Conservation (phyloP, 306 rosid genomes). For the Quercus wislizeni region DNA sequence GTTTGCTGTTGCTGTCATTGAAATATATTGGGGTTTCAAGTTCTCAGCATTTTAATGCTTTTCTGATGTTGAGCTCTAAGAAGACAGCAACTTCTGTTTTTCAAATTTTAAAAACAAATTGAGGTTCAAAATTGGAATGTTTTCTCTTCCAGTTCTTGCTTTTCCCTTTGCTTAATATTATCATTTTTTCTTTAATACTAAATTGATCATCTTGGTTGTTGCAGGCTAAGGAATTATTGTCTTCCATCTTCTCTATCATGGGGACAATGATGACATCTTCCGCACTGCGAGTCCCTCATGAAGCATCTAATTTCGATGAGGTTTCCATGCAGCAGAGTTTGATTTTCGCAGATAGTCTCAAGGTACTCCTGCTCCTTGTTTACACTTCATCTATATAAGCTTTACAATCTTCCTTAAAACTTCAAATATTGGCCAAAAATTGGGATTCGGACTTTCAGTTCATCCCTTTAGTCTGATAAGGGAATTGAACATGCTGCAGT, state of each 20-base stretch:
- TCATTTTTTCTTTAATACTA: background rate
- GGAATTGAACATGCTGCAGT: background rate
- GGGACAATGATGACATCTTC: slow-evolving; percentile 64
- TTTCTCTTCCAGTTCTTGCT: slow-evolving; percentile 21
- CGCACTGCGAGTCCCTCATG: slow-evolving; percentile 43
- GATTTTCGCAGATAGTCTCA: slow-evolving; percentile 91
- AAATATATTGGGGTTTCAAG: background rate
- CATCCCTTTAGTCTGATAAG: background rate
- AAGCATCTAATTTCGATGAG: slow-evolving; percentile 86
- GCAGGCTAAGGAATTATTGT: slow-evolving; percentile 32
- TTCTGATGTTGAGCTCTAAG: background rate
- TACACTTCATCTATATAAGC: background rate
- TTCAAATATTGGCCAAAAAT: background rate
- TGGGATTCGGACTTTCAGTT: background rate
- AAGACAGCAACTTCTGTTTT: background rate
- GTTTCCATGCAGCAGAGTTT: slow-evolving; percentile 92
- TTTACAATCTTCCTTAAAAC: background rate
- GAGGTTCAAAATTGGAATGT: background rate
- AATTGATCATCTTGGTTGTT: background rate
- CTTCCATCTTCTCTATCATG: slow-evolving; percentile 36
- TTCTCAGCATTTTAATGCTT: background rate
- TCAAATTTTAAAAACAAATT: background rate
- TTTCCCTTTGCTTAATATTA: slow-evolving; percentile 3
- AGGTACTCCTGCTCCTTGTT: slow-evolving; percentile 40
- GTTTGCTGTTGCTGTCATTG: slow-evolving; percentile 11